Evolutionary conservation across 2,329 filamentous ascomycete genomes (phyloP).

Genomic region (Calonectria montana): DNA sequence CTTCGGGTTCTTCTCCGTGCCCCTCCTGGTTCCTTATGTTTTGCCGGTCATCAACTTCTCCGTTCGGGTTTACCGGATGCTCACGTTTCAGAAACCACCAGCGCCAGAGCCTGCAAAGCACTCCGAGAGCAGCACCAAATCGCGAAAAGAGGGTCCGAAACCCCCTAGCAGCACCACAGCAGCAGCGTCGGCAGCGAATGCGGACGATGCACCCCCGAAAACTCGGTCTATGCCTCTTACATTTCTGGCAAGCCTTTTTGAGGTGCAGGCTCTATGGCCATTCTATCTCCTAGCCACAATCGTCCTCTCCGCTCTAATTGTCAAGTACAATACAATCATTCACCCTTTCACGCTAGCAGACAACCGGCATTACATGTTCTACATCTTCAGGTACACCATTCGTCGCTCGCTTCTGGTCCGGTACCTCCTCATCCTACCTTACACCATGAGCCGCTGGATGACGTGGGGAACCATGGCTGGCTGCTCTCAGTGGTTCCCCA

Average conservation of each 20-base stretch:
- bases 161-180: not conserved
- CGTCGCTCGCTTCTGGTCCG: constrained; percentile 71
- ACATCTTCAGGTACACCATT: constrained; percentile 88
- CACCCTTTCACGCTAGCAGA: constrained; percentile 97
- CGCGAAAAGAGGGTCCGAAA: not conserved
- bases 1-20: constrained; percentile 88
- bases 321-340: constrained; percentile 89
- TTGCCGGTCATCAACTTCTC: constrained; percentile 49
- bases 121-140: constrained; percentile 4
- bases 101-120: not conserved
- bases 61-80: not conserved
- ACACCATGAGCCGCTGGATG: constrained; percentile 77
- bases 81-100: not conserved
- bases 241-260: constrained; percentile 37
- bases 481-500: constrained; percentile 38
- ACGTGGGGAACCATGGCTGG: constrained; percentile 73
- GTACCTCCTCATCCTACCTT: constrained; percentile 76
- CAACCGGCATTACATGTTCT: constrained; percentile 97
- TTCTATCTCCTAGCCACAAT: constrained; percentile 51
- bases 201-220: not conserved
- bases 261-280: constrained; percentile 49
- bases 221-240: constrained; percentile 26
- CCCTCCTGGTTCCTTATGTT: constrained; percentile 71
- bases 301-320: constrained; percentile 56
- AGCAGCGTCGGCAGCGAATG: not conserved